Conservation (phyloP, 2,329 filamentous ascomycete genomes). For the Xylaria hypoxylon region DNA sequence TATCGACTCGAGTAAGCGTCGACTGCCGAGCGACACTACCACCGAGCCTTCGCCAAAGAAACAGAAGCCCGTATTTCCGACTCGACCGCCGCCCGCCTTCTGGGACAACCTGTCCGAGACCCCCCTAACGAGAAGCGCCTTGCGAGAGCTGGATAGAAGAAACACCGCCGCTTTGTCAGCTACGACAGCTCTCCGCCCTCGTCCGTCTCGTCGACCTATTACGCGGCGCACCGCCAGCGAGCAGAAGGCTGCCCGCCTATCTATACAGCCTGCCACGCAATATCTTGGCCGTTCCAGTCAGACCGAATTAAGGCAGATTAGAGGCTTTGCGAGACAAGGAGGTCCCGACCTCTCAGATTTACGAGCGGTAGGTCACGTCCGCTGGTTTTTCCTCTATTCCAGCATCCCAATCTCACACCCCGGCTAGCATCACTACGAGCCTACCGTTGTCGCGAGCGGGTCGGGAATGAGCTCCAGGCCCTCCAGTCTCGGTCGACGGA, state of each 20-base stretch:
- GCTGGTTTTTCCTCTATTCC: slow-evolving; percentile 20
- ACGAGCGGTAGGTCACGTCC: slow-evolving; percentile 47
- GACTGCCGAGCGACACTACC: slow-evolving; percentile 4
- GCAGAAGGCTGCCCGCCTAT: background rate
- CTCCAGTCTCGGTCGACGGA: slow-evolving; percentile 15
- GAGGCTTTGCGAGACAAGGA: slow-evolving; percentile 16
- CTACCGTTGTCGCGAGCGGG: slow-evolving; percentile 2
- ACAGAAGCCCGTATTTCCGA: background rate
- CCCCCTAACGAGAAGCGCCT: slow-evolving; percentile 10
- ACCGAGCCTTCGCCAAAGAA: slow-evolving; percentile 9
- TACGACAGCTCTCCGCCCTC: background rate
- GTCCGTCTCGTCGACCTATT: background rate
- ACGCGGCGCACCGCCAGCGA: background rate
- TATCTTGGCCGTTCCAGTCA: slow-evolving; percentile 12
- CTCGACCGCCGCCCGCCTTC: slow-evolving; percentile 14
- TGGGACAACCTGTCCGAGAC: slow-evolving; percentile 29
- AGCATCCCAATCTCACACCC: slow-evolving; percentile 34
- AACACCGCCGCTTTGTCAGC: background rate
- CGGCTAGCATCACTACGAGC: slow-evolving; percentile 39
- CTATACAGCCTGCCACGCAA: slow-evolving; percentile 9
- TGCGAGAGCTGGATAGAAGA: slow-evolving; percentile 21
- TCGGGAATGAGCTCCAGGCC: slow-evolving; percentile 8
- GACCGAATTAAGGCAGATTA: background rate
- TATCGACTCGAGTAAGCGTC: slow-evolving; percentile 1
- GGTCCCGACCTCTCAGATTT: slow-evolving; percentile 48